Percentiles rank a stretch among this genome's conserved stretches.
Evolutionary conservation across 23 red algal species (phyloP).

Genomic region (Gracilariopsis chorda): DNA sequence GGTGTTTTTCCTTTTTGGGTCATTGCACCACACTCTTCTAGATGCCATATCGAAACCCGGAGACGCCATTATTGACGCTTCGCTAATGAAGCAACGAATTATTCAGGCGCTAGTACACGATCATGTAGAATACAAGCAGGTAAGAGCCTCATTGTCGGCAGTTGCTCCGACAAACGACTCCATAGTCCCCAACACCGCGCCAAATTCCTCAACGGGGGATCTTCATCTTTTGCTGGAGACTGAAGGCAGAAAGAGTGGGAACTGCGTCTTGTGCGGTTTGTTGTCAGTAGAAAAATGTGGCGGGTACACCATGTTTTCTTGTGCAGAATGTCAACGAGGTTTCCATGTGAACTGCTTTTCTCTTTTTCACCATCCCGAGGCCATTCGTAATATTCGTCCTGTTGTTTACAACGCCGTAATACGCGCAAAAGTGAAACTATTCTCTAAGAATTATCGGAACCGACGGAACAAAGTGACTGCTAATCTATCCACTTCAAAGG

Average conservation of each 20-base stretch:
- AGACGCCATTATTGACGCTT: background rate
- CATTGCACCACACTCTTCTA: background rate
- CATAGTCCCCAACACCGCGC: background rate
- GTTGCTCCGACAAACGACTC: background rate
- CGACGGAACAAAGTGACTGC: background rate
- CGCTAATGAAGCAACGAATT: background rate
- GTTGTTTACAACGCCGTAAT: background rate
- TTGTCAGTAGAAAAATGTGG: background rate
- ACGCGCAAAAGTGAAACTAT: background rate
- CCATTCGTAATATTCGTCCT: background rate
- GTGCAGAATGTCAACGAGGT: background rate
- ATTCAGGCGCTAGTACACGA: background rate
- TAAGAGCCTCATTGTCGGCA: background rate
- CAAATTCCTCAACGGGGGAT: background rate
- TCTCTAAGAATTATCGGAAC: background rate
- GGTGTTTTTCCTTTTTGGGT: too few species aligned
- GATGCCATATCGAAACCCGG: background rate
- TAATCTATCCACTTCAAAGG: background rate
- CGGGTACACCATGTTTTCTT: background rate
- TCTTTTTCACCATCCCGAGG: background rate
- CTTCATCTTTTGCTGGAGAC: background rate
- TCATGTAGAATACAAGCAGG: background rate
- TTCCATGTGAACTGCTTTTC: conserved; percentile 28
- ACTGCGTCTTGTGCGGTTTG: background rate
- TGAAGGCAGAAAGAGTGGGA: background rate